phyloP scores from a whole-genome alignment of 2,329 filamentous ascomycete species.

The Emmonsiellopsis sp. region DNA sequence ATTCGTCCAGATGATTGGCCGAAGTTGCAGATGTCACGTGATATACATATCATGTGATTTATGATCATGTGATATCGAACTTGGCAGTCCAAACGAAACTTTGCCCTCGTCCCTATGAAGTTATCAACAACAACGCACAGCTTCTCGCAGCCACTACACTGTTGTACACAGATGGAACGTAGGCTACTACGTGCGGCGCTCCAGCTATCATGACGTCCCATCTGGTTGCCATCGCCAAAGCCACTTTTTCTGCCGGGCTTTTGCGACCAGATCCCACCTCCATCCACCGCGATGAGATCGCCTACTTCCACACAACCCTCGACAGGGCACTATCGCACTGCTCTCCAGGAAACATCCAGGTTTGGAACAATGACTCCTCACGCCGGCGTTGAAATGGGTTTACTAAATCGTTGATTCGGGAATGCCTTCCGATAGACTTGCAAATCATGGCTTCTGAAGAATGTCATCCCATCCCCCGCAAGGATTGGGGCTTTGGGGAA shows the following conservation, averaged over 20 bases:
- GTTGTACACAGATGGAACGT: background rate
- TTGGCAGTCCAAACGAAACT: background rate
- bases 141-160: background rate
- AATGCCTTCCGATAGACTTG: slow-evolving; percentile 54
- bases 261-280: slow-evolving; percentile 65
- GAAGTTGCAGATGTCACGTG: background rate
- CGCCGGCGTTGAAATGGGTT: slow-evolving; percentile 16
- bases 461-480: slow-evolving; percentile 58
- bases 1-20: too few species aligned
- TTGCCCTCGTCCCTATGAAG: background rate
- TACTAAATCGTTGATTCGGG: slow-evolving; percentile 26
- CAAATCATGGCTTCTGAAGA: slow-evolving; percentile 73
- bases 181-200: background rate
- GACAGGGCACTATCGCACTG: slow-evolving; percentile 59
- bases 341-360: slow-evolving; percentile 77
- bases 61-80: background rate
- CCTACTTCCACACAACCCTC: slow-evolving; percentile 58
- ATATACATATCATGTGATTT: background rate
- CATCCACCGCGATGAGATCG: slow-evolving; percentile 59
- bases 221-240: slow-evolving; percentile 68
- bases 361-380: slow-evolving; percentile 48
- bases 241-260: slow-evolving; percentile 64
- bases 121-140: background rate
- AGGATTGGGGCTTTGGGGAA: slow-evolving; percentile 63
- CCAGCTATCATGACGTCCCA: slow-evolving; percentile 52